Evolutionary conservation across 768 basidiomycete species (phyloP).

Genomic region (Asterophora lycoperdoides): DNA sequence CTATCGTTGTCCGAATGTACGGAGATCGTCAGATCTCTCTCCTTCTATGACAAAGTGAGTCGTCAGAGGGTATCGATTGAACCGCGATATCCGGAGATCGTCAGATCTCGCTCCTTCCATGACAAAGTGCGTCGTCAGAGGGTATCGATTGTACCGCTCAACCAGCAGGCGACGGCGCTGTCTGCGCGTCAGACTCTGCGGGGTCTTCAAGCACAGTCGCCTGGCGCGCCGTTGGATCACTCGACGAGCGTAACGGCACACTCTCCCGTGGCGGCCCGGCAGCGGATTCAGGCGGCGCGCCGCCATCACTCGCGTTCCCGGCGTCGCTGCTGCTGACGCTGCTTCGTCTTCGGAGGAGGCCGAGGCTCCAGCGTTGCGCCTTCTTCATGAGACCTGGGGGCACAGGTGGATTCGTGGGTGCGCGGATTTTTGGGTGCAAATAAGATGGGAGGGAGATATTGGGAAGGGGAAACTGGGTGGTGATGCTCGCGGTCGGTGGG

Average conservation of each 20-base stretch:
- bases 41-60: too few species aligned
- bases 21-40: too few species aligned
- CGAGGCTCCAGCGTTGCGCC: slow-evolving; percentile 20
- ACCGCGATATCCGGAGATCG: too few species aligned
- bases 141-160: not conserved
- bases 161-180: not conserved
- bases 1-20: too few species aligned
- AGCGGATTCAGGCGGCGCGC: not conserved
- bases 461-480: slow-evolving; percentile 8
- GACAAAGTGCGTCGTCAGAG: too few species aligned
- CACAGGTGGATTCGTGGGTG: slow-evolving; percentile 20
- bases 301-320: not conserved
- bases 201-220: not conserved
- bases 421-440: slow-evolving; percentile 23
- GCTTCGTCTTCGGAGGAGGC: slow-evolving; percentile 12
- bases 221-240: not conserved
- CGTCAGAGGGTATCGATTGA: too few species aligned
- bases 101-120: too few species aligned
- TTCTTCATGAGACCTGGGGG: slow-evolving; percentile 28
- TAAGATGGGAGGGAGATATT: slow-evolving; percentile 7
- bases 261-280: not conserved
- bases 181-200: not conserved
- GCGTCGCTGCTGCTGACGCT: not conserved
- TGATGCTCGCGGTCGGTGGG: slow-evolving; percentile 9
- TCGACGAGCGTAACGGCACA: not conserved